Evolutionary conservation across 208 protist species (phyloP), one percentile per base, ranked within the genome.

Genomic region (Borovskyia barvae): DNA sequence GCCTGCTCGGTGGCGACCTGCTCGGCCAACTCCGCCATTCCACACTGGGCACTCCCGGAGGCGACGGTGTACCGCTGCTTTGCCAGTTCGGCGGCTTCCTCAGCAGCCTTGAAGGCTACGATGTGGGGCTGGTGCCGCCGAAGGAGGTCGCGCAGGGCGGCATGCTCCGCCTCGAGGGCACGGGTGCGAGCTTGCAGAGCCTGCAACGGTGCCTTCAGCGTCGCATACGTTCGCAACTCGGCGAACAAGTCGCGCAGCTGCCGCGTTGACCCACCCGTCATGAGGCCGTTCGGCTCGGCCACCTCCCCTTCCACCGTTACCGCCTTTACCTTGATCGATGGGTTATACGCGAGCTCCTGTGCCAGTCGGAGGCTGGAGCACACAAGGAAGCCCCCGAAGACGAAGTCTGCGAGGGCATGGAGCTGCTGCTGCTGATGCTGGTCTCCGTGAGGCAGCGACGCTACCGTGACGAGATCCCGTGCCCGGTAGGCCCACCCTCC

Each of bases 271-370:
- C 97, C 97, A 59, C 98, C 98, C 6, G 98, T 99, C 20, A 99
- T 82, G 17, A 98, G 95, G 28, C 99, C 99, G 17, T 68, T 68
- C 11, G 99, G 99, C 75, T 99, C 96, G 48, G 95, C 99, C 22
- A 99, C 73, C 51, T 99, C 98, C 28, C 99, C 99, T 2, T 99
- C 97, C 5, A 99, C 57, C 2, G 99, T 99, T n/a, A 99, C 98
- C 14, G 97, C 87, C 43, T 93, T 91, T 15, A 71, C 57, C 12
- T 66, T 60, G 15, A 99, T 77, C 0, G 51, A 37, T 19, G 64
- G 37, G 53, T 83, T 82, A 73, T 96, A 97, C 32, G 94, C 90
- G 4, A 98, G 74, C 54, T 87, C 76, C 66, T 90, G 77, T 2
- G 97, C 97, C 4, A 81, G 57, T 6, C 58, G 65, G 25, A 97